Evolutionary conservation across 495 filamentous ascomycete species (phyloP), one percentile per base, ranked within the genome.

Genomic region (Penicillium manginii): DNA sequence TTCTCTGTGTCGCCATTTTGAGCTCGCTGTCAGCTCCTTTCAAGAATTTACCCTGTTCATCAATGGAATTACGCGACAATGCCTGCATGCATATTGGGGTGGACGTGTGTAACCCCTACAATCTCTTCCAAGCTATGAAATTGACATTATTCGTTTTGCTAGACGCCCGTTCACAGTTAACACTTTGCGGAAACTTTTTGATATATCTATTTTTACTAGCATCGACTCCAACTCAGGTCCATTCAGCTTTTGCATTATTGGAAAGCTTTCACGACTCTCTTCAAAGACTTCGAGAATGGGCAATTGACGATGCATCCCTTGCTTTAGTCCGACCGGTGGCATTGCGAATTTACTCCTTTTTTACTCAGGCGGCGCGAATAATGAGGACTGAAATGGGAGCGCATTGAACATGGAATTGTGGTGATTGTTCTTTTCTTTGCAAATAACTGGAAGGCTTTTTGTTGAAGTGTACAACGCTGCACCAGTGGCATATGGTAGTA

Each of bases 191-290:
- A 19, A 67, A 64, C 42, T 63, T 64, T 37, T 49, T 67, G 19
- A 64, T 67, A 46, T 67, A 67, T 31, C 61, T 64, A 11, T 67
- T 67, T 45, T 51, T 67, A 35, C 57, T 59, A 22, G 61, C 61
- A 14, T 61, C 61, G 5, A 67, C 61, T 2, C 54, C 58, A 18
- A 23, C 21, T 11, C 61, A 64, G 14, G 64, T 67, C 0, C 54
- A 54, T 4, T 26, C 52, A n/a, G 52, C 58, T 1, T 64, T 64
- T 37, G 48, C n/a, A 5, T 49, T 67, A 49, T 49, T 67, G 11
- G 53, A 62, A 39, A 59, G 46, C 21, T 67, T 64, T 54, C 54
- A 50, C 11, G 51, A 64, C 11, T 37, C 63, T 2, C 51, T 64
- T 18, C 50, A 42, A 12, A 31, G 50, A 42, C 40, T 52, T 22